Evolutionary conservation across 1,284 basidiomycete genomes (phyloP).

Genomic region (Volvariella volvacea): DNA sequence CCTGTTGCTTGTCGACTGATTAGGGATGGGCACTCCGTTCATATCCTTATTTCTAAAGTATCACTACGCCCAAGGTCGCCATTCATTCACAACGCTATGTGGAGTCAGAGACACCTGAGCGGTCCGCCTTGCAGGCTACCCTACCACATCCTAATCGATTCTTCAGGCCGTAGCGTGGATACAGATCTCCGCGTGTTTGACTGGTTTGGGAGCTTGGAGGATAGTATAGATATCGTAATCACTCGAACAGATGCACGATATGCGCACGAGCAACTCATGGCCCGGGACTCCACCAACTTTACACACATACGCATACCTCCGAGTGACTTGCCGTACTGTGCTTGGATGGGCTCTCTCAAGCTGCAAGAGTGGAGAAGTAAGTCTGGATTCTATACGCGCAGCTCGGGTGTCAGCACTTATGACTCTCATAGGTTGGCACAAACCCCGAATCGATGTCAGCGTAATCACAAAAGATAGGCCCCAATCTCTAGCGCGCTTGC

Average conservation of each 20-base stretch:
- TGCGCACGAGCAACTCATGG: neutral
- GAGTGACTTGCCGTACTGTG: slow-evolving; percentile 43
- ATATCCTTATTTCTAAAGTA: slow-evolving; percentile 13
- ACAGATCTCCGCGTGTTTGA: no score
- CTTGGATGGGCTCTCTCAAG: slow-evolving; percentile 61
- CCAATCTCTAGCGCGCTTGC: slow-evolving; percentile 58
- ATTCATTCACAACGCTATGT: no score
- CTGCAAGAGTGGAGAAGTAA: slow-evolving; percentile 50
- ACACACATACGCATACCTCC: slow-evolving; percentile 30
- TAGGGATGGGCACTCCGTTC: slow-evolving; percentile 8
- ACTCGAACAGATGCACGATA: neutral
- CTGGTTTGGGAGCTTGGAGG: no score
- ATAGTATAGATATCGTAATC: neutral
- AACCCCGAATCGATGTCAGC: slow-evolving; percentile 58
- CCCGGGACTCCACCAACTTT: no score
- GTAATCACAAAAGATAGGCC: slow-evolving; percentile 76
- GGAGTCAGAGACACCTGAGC: no score
- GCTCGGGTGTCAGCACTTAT: slow-evolving; percentile 1
- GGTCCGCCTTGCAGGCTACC: no score
- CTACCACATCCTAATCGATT: no score
- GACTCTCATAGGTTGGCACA: slow-evolving; percentile 57
- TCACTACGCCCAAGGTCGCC: neutral
- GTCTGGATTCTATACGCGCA: slow-evolving; percentile 11
- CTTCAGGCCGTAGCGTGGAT: no score
- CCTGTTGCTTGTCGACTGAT: slow-evolving; percentile 39